These are phyloP conservation scores for Pseudogymnoascus sp. DNA, from an alignment of 2,329 filamentous ascomycete genomes.

Conservation along the genomic window DNA sequence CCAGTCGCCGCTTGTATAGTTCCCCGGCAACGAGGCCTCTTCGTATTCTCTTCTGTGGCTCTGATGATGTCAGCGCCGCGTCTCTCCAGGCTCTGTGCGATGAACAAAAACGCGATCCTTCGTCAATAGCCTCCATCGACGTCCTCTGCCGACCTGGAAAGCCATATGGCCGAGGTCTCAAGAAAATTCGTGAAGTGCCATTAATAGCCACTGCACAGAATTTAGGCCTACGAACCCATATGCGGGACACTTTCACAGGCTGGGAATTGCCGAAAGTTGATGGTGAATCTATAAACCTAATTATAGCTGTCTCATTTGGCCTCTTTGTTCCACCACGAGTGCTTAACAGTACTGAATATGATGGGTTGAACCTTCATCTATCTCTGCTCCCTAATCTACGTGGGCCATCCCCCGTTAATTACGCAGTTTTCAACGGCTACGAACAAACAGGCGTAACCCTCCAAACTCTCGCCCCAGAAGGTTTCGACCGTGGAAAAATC, in stretches of 20 bases:
- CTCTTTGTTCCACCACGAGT: conserved; percentile 76
- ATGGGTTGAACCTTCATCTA: conserved; percentile 88
- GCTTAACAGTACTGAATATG: conserved; percentile 62
- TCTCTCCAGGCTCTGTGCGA: conserved; percentile 62
- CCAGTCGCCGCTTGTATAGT: conserved; percentile 1
- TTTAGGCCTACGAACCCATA: conserved; percentile 55
- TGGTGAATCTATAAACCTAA: conserved; percentile 54
- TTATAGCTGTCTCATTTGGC: conserved; percentile 91
- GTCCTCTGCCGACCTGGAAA: conserved; percentile 79
- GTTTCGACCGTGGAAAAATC: conserved; percentile 73
- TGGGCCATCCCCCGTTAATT: conserved; percentile 79
- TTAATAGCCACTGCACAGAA: conserved; percentile 57
- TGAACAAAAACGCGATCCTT: conserved; percentile 45
- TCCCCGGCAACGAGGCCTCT: conserved; percentile 45
- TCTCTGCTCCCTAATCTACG: conserved; percentile 81
- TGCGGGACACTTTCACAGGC: conserved; percentile 70
- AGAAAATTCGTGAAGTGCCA: conserved; percentile 50
- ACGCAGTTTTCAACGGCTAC: conserved; percentile 61
- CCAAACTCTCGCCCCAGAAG: conserved; percentile 70
- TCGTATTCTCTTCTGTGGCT: conserved; percentile 86
- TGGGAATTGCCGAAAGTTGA: conserved; percentile 59
- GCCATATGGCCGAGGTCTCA: conserved; percentile 65
- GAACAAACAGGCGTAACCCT: conserved; percentile 66
- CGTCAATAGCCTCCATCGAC: conserved; percentile 66
- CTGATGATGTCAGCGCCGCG: conserved; percentile 78